Evolutionary conservation across 106 monocot genomes (phyloP).

Genomic region (Dendrobium catenatum): DNA sequence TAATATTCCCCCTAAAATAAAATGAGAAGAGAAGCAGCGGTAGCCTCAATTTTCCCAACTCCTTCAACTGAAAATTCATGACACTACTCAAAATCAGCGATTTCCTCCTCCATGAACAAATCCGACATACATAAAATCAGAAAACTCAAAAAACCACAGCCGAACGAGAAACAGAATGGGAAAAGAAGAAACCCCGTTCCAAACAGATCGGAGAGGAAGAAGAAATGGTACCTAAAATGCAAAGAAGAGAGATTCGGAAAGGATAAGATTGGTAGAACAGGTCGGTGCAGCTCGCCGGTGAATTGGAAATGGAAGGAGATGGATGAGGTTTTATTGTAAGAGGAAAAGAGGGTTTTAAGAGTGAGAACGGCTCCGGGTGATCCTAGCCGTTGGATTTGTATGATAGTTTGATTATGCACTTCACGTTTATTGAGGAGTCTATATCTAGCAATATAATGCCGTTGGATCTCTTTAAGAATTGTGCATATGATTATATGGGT

Average conservation of each 20-base stretch:
- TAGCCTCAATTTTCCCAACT: too few species aligned
- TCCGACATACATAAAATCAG: not conserved
- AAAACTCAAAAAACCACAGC: not conserved
- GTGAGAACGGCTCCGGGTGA: not conserved
- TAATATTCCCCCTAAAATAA: not conserved
- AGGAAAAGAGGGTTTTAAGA: not conserved
- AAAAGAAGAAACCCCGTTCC: not conserved
- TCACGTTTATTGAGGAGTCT: too few species aligned
- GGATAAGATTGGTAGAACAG: not conserved
- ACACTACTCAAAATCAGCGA: not conserved
- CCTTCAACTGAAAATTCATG: not conserved
- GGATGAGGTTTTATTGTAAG: not conserved
- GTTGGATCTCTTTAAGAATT: not conserved
- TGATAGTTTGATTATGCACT: too few species aligned
- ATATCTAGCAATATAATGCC: too few species aligned
- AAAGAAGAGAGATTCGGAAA: not conserved
- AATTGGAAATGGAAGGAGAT: not conserved
- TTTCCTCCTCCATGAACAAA: not conserved
- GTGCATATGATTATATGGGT: not conserved
- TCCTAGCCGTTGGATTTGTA: not conserved
- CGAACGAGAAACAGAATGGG: not conserved
- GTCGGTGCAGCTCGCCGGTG: not conserved
- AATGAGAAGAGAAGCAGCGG: too few species aligned
- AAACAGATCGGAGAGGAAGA: not conserved
- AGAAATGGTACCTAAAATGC: not conserved